Percentiles rank a stretch among this genome's conserved stretches.
Conservation (phyloP, 2,329 filamentous ascomycete species). For the Diaporthe citriasiana region DNA sequence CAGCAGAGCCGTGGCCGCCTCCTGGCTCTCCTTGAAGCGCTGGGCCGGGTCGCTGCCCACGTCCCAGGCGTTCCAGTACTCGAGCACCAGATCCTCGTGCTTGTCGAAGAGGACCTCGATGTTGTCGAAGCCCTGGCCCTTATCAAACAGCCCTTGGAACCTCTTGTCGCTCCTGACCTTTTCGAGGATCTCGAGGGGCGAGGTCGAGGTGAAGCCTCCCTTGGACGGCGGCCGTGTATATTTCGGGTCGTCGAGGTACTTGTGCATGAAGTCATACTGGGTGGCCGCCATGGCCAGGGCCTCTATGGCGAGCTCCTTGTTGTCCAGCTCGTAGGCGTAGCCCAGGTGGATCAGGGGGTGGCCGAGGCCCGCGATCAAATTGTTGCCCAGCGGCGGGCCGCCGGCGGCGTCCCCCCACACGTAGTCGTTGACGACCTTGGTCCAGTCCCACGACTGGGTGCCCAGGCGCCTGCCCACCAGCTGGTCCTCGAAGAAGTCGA, state of each 20-base stretch:
- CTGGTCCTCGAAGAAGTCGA: constrained; percentile 97
- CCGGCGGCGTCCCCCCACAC: constrained; percentile 71
- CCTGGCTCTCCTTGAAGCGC: constrained; percentile 81
- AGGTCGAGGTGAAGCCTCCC: constrained; percentile 65
- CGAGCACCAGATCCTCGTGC: constrained; percentile 78
- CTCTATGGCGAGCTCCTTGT: constrained; percentile 89
- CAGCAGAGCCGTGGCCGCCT: constrained; percentile 72
- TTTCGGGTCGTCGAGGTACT: constrained; percentile 78
- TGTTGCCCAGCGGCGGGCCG: constrained; percentile 83
- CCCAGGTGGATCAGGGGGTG: constrained; percentile 95
- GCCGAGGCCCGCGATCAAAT: constrained; percentile 83
- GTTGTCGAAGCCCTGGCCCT: constrained; percentile 71
- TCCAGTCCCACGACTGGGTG: constrained; percentile 83
- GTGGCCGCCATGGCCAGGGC: constrained; percentile 78
- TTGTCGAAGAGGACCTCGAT: constrained; percentile 77
- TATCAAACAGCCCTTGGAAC: constrained; percentile 75
- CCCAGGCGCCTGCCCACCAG: constrained; percentile 69
- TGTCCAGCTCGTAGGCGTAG: constrained; percentile 93
- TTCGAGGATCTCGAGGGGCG: constrained; percentile 79
- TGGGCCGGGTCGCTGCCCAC: constrained; percentile 74
- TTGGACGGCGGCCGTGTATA: constrained; percentile 75
- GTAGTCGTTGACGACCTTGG: constrained; percentile 80
- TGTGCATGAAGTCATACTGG: constrained; percentile 72
- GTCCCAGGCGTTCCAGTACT: constrained; percentile 93
- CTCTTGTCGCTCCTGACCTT: constrained; percentile 77